Percentiles rank a stretch among this genome's conserved stretches.
Evolutionary conservation across 306 rosid species (phyloP).

Genomic region (Quercus aquifolioides): DNA sequence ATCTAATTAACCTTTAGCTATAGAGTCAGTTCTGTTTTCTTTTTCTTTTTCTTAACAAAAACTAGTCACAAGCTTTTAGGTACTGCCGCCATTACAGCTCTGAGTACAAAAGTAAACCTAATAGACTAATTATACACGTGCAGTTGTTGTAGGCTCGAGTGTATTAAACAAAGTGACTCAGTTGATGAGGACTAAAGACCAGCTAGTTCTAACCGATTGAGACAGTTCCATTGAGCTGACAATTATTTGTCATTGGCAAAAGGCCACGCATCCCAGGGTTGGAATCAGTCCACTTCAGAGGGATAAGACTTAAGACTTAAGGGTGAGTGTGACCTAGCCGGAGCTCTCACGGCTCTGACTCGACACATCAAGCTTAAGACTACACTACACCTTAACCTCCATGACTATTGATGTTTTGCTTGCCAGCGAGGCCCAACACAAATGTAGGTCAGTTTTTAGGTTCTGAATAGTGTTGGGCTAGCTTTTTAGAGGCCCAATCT

Average conservation of each 20-base stretch:
- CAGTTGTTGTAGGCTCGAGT: constrained; percentile 5
- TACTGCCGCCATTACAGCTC: neutral
- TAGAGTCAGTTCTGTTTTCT: too few relatives aligned
- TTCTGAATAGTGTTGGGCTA: too few relatives aligned
- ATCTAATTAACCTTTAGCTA: too few relatives aligned
- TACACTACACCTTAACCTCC: neutral
- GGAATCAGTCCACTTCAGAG: constrained; percentile 31
- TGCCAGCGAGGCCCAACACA: too few relatives aligned
- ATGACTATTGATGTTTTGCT: too few relatives aligned
- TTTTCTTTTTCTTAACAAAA: too few relatives aligned
- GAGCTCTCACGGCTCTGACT: constrained; percentile 11
- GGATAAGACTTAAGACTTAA: too few relatives aligned
- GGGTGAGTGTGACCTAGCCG: neutral
- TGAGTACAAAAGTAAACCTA: neutral
- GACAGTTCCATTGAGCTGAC: neutral
- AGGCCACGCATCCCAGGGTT: constrained; percentile 29
- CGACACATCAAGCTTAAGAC: constrained; percentile 13
- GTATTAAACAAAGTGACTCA: constrained; percentile 1
- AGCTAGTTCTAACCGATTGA: constrained; percentile 25
- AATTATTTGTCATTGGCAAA: constrained; percentile 9
- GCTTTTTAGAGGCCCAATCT: too few relatives aligned
- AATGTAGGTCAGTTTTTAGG: too few relatives aligned
- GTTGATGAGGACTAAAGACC: constrained; percentile 37
- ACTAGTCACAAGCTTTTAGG: too few relatives aligned
- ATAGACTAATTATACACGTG: neutral